Base-by-base conservation (phyloP, 2,329 filamentous ascomycete species). In the Colletotrichum sidae region DNA sequence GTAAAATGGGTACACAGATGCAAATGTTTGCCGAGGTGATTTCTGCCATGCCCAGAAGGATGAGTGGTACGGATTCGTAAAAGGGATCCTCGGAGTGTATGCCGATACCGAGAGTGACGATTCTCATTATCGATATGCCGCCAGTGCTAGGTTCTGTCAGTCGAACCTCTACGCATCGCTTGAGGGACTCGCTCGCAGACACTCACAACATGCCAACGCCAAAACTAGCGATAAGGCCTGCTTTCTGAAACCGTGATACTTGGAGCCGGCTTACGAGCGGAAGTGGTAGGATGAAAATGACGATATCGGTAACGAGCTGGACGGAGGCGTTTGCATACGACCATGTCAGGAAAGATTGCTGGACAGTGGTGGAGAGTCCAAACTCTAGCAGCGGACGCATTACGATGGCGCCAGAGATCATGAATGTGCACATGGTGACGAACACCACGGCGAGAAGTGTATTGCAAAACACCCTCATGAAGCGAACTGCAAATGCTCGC, bases 121-220 rank as follows among this genome's bases (percentile, higher is more conserved):
- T 55, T 15, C 57, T 45, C 0, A 61, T 2, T 2, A 65, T 12
- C 2, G 61, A 65, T 17, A 61, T 61, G 2, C 35, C 57, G 10
- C 45, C 39, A 6, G 61, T 65, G 39, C 61, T 65, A 5, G 25
- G 3, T 5, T 25, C 25, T 25, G 25, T 25, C 25, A 25, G 25
- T 25, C 25, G 25, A 25, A 25, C 4, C 4, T 25, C 25, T 25
- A 4, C 4, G 4, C 4, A 25, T 25, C 25, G 1, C 4, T 25
- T 25, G 25, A 5, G 25, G 25, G 25, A 25, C 10, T 12, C 5
- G 12, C 2, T 11, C 3, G 11, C 37, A 3, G 25, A 5, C 10
- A 55, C 67, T 55, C 33, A 69, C 65, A 68, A 66, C 25, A 61
- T 56, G 4, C 67, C 67, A 6, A 69, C 54, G 6, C 57, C 52